Evolutionary conservation across 2,329 filamentous ascomycete species (phyloP), one percentile per base, ranked within the genome.

Genomic region (Cytospora mali): DNA sequence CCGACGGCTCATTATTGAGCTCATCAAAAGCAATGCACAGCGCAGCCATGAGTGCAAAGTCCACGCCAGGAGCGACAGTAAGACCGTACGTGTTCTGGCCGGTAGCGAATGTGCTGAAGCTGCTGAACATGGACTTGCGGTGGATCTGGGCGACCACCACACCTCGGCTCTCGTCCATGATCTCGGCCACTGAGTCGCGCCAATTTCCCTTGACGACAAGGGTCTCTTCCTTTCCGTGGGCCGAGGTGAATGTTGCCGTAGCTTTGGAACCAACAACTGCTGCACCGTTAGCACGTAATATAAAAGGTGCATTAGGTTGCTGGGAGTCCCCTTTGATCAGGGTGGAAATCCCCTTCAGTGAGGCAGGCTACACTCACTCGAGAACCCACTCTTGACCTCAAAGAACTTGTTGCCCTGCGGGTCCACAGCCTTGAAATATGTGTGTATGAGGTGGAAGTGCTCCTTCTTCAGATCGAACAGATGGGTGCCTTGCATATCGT

Each of bases 11-110:
- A 54, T 86, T 84, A 62, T 88, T 83, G 76, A 82, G 83, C 79
- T 90, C 87, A 66, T 91, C 88, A 64, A 91, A 75, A 64, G 83
- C 86, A 58, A 91, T 86, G 70, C 87, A 90, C 69, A 91, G 76
- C 13, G 88, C 88, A 0, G 80, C 84, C 67, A 91, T 82, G 53
- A 91, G 70, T 4, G 85, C 82, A 74, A 89, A 80, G 69, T 92
- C 88, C 7, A 89, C 84, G 18, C 84, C 84, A 0, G 88, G 85
- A 1, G 87, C 87, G 6, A 91, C 80, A 0, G 79, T 80, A 6
- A 91, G 79, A 1, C 79, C 82, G 67, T 91, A 91, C 4, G 86
- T 88, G 75, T 90, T 86, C 75, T 88, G 81, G 11, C 80, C 83
- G 48, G 81, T 82, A 27, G 89, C 71, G 2, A 88, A 70, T 68